phyloP scores from a whole-genome alignment of 1,284 basidiomycete species.

The Sporisorium exsertum region DNA sequence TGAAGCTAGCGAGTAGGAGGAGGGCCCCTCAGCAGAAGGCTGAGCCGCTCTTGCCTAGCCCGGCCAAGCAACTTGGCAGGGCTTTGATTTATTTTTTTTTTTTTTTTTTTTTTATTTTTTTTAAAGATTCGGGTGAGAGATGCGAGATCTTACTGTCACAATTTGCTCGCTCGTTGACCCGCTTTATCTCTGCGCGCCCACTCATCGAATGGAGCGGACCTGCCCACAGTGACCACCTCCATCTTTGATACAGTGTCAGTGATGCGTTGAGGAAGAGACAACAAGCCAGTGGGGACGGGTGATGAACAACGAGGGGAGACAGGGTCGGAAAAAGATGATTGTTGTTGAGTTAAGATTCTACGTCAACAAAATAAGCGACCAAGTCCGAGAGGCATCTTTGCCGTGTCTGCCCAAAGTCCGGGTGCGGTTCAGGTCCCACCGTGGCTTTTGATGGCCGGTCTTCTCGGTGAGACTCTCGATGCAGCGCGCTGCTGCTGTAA shows the following conservation, averaged over 20 bases:
- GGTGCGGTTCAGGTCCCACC: not conserved
- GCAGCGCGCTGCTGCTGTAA: no score
- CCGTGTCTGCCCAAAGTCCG: not conserved
- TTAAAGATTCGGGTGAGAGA: not conserved
- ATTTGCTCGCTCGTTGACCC: no score
- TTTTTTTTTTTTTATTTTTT: no score
- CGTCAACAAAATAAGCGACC: not conserved
- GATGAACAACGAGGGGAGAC: not conserved
- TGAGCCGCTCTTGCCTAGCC: no score
- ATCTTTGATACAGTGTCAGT: not conserved
- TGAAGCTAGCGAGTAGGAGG: no score
- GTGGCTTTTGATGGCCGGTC: no score
- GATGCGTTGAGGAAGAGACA: not conserved
- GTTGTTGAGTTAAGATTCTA: slow-evolving; percentile 16
- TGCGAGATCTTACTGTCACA: no score
- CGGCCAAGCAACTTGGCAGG: not conserved
- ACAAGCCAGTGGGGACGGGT: not conserved
- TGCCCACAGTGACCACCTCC: no score
- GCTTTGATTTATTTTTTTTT: not conserved
- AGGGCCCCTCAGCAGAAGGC: no score
- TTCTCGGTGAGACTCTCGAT: not conserved
- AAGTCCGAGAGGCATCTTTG: not conserved
- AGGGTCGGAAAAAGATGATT: not conserved
- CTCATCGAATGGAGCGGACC: no score
- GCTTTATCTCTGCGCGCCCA: no score